phyloP scores from a whole-genome alignment of 768 basidiomycete genomes.

The Boletellus emodensis region DNA sequence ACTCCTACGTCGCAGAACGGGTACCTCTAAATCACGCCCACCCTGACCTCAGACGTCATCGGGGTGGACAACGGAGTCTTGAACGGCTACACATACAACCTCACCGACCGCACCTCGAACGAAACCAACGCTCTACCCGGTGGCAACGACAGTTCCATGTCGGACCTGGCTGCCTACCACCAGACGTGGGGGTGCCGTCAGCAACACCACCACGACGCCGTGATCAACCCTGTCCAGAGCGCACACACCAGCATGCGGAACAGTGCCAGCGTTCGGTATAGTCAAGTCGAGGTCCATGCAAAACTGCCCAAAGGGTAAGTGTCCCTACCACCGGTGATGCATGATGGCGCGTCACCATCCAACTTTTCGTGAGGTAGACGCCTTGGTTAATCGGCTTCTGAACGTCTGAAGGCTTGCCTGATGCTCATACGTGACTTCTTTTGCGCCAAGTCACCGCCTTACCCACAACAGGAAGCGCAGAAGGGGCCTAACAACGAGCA shows the following conservation, averaged over 20 bases:
- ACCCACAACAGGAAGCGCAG: too few relatives aligned
- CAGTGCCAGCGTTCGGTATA: slow-evolving; percentile 72
- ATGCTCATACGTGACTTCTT: too few relatives aligned
- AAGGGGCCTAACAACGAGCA: too few relatives aligned
- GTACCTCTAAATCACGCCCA: slow-evolving; percentile 79
- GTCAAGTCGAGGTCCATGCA: slow-evolving; percentile 79
- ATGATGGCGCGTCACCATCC: too few relatives aligned
- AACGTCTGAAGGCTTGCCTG: too few relatives aligned
- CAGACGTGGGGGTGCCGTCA: slow-evolving; percentile 67
- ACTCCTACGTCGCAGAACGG: slow-evolving; percentile 73
- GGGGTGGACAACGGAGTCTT: slow-evolving; percentile 48
- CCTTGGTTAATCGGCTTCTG: too few relatives aligned
- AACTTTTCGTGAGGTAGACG: too few relatives aligned
- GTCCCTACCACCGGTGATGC: slow-evolving; percentile 1
- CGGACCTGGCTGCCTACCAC: slow-evolving; percentile 47
- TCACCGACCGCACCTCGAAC: slow-evolving; percentile 79
- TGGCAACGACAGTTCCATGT: slow-evolving; percentile 31
- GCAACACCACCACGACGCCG: slow-evolving; percentile 59
- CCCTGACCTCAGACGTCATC: slow-evolving; percentile 70
- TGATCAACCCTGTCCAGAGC: slow-evolving; percentile 83
- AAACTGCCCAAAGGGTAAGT: slow-evolving; percentile 65
- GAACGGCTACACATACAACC: slow-evolving; percentile 72
- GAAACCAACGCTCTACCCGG: slow-evolving; percentile 34
- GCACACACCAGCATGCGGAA: slow-evolving; percentile 74
- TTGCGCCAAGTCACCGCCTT: too few relatives aligned